Base-by-base conservation (phyloP, 1,284 basidiomycete species). In the Malassezia japonica region DNA sequence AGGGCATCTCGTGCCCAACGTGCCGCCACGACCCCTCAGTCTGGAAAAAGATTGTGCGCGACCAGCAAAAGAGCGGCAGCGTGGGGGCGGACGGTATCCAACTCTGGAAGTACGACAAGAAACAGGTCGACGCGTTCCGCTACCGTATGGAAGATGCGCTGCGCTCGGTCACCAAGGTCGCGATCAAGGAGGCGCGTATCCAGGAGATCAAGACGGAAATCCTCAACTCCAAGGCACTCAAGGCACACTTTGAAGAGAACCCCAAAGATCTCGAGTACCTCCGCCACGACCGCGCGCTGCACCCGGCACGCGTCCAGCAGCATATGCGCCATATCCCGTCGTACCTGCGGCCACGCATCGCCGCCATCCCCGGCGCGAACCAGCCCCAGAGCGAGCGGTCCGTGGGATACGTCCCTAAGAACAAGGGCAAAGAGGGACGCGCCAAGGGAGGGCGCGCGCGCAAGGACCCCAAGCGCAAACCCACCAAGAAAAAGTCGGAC, bases 131-230 rank as follows among this genome's bases (percentile, higher is more conserved):
- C 64, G 90, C 88, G n/a, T 99, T 99, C 77, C 78, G 91, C 61
- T 99, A 99, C 75, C 81, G 94, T 46, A 96, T 96, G 88, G 87
- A 91, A 68, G 94, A 98, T 73, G 94, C 89, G 2, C 74, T 98
- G 61, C 79, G 88, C 59, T 81, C 84, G 45, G 90, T 96, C 21
- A 98, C 92, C 44, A 79, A 83, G 57, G 83, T 81, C 51, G 82
- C 84, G 5, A 83, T 99, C 55, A 81, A 83, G 61, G 94, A 98
- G 74, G 94, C 94, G 1, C 77, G 91, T 58, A 79, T 95, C 45
- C 92, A 92, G 74, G 94, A 98, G 75, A 76, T 98, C 64, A 92
- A 94, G 74, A 77, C 82, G 40, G 94, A 99, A 75, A 84, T 98
- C 39, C 73, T 98, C 62, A 92, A 94, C 70, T 89, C 86, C 41